A percentile compares a stretch with the other conserved stretches of the same genome.
These are phyloP conservation scores for Mycena floridula DNA, from an alignment of 768 basidiomycete genomes.

Conservation along the genomic window DNA sequence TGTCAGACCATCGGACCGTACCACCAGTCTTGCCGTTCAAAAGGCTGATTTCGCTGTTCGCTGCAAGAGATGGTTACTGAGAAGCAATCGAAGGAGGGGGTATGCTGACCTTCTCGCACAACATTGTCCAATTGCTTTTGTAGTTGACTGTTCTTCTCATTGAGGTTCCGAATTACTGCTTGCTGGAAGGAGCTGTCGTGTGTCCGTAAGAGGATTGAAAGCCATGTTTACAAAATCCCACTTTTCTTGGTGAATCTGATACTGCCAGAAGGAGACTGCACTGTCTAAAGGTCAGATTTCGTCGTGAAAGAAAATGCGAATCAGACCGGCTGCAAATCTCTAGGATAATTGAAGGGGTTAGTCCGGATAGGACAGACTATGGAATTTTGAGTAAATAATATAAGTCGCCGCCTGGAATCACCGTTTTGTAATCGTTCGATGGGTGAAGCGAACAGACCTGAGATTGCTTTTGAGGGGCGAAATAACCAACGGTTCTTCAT, in stretches of 20 bases:
- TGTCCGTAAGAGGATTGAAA: constrained; percentile 7
- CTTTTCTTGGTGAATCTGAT: constrained; percentile 86
- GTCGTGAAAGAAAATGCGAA: not conserved
- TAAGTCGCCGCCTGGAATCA: constrained; percentile 36
- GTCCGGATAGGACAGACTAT: constrained; percentile 80
- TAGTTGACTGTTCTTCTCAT: constrained; percentile 75
- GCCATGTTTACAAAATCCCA: constrained; percentile 19
- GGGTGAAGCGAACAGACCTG: constrained; percentile 81
- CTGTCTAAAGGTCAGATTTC: constrained; percentile 25
- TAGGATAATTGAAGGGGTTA: constrained; percentile 67
- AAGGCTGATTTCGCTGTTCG: constrained; percentile 70
- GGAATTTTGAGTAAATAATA: constrained; percentile 5
- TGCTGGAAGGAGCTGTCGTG: constrained; percentile 69
- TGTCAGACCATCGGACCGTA: constrained; percentile 18
- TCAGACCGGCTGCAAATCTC: constrained; percentile 75
- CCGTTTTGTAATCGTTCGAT: constrained; percentile 89
- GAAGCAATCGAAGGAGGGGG: not conserved
- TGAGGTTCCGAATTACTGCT: constrained; percentile 73
- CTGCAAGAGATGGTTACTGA: constrained; percentile 26
- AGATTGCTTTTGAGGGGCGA: constrained; percentile 1
- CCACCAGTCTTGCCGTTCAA: constrained; percentile 65
- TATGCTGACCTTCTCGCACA: constrained; percentile 65
- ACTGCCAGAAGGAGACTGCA: constrained; percentile 88
- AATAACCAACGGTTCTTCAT: not conserved
- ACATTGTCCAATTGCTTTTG: constrained; percentile 86